Base-by-base conservation (phyloP, 805 yeast genomes). In the Hyphopichia homilentoma region DNA sequence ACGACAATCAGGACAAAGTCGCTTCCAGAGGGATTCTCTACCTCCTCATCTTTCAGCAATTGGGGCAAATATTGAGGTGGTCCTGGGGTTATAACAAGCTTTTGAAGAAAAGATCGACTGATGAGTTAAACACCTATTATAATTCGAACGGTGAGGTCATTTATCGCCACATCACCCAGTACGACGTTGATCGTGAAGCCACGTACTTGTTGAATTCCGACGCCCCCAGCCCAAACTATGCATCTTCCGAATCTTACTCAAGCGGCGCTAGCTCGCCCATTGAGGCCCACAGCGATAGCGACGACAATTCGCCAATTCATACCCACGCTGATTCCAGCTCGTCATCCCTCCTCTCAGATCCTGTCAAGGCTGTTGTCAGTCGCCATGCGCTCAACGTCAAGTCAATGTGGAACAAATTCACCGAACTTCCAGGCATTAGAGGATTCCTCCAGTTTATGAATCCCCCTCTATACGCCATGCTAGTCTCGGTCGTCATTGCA, bases 401-500 rank as follows among this genome's bases (percentile, higher is more conserved):
- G n/a, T 8, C 24, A 8, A 11, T 21, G 22, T 36, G 35, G 35
- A 11, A 17, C 8, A 33, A 27, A 16, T 15, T 45, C 14, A 30
- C 16, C 7, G 25, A 27, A 4, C 24, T 21, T 9, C 38, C 44
- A 11, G 30, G 30, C 5, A 32, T 53, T 9, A 27, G 33, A 7
- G 51, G 45, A 24, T 43, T 75, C 19, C 48, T 59, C 27, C 43
- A 57, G 6, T 70, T 70, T 38, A 80, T 84, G 84, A 84, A 84
- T 49, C 93, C 94, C n/a, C 94, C 93, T 11, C 60, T 84, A 35
- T 84, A 80, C 59, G 80, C 94, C 6, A 84, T 84, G 89, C 50
- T 79, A 7, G 54, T 78, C 1, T 72, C 89, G 3, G 74, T 84
- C 11, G 33, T 82, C 16, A 82, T 84, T 35, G 93, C 90, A 3